Evolutionary conservation across 768 basidiomycete species (phyloP), one percentile per base, ranked within the genome.

Genomic region (Lactarius akahatsu): DNA sequence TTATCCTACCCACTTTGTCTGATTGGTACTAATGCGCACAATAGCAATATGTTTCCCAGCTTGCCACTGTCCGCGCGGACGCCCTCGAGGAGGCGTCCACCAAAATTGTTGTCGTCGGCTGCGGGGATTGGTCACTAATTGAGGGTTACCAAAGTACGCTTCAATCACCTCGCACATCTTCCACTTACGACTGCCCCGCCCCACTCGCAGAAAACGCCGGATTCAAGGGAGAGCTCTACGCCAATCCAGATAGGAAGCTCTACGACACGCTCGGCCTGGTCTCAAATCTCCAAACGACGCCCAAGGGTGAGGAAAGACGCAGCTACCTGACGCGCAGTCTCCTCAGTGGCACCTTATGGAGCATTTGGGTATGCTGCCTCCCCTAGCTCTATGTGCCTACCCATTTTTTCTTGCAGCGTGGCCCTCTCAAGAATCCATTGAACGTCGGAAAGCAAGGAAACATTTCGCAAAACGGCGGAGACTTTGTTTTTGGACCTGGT

Each of bases 401-500:
- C 36, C 30, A 26, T 30, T 16, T 16, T 45, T 40, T n/a, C 40
- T 40, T 3, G 20, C 6, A 70, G 69, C 59, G 60, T 45, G 69
- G 66, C 15, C 66, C 67, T 32, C 26, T 70, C 15, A 68, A 64
- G 54, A 65, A 47, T 43, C 69, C 69, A 13, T 52, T 28, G 26
- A 63, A 64, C 38, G 40, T 70, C 4, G 67, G 66, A 30, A 70
- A 70, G 18, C 66, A 68, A 52, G 69, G 69, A 30, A 68, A 63
- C 26, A 47, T 68, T 16, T 56, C 69, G 36, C 69, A 70, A 52
- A 59, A 62, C 18, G 69, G 69, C 23, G 69, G 69, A 16, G 69
- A 70, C 45, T 68, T 70, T 23, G 57, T 70, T 56, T 62, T 70
- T 13, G 69, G 69, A 28, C 66, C 69, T 7, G 69, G 67, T 58